Evolutionary conservation across 805 yeast genomes (phyloP).

Genomic region (Hanseniaspora osmophila): DNA sequence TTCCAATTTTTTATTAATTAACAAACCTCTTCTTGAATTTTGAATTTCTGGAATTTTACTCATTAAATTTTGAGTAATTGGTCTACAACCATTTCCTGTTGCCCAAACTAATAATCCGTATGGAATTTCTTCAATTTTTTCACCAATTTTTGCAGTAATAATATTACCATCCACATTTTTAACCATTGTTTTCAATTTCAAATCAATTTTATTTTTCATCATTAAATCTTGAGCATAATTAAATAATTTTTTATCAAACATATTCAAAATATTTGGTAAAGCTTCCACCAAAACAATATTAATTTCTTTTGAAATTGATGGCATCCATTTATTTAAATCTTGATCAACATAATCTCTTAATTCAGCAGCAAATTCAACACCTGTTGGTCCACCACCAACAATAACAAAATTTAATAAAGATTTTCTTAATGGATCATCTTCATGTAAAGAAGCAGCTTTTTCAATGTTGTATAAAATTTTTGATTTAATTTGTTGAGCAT

Average conservation of each 20-base stretch:
- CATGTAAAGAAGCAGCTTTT: slow-evolving; percentile 70
- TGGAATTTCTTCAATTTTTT: slow-evolving; percentile 60
- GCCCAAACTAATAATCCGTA: slow-evolving; percentile 96
- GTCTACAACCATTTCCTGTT: slow-evolving; percentile 88
- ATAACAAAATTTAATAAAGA: slow-evolving; percentile 79
- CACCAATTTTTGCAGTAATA: slow-evolving; percentile 57
- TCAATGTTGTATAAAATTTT: slow-evolving; percentile 79
- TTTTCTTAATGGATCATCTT: slow-evolving; percentile 60
- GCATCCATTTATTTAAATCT: slow-evolving; percentile 81
- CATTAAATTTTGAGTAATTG: slow-evolving; percentile 52
- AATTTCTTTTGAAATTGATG: slow-evolving; percentile 69
- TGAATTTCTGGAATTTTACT: slow-evolving; percentile 59
- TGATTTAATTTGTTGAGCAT: slow-evolving; percentile 71
- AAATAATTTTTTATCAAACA: slow-evolving; percentile 55
- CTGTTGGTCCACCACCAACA: slow-evolving; percentile 98
- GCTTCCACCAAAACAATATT: slow-evolving; percentile 82
- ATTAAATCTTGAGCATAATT: slow-evolving; percentile 72
- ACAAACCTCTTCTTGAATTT: slow-evolving; percentile 79
- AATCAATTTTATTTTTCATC: slow-evolving; percentile 50
- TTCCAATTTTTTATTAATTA: slow-evolving; percentile 69
- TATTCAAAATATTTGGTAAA: slow-evolving; percentile 69
- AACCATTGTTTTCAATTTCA: slow-evolving; percentile 77
- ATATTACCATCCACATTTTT: slow-evolving; percentile 62
- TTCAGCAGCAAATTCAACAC: slow-evolving; percentile 96
- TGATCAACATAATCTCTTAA: slow-evolving; percentile 87